A percentile compares a stretch with the other conserved stretches of the same genome.
These are phyloP conservation scores for Penicillium brasilianum DNA, from an alignment of 2,329 filamentous ascomycete genomes.

Conservation along the genomic window DNA sequence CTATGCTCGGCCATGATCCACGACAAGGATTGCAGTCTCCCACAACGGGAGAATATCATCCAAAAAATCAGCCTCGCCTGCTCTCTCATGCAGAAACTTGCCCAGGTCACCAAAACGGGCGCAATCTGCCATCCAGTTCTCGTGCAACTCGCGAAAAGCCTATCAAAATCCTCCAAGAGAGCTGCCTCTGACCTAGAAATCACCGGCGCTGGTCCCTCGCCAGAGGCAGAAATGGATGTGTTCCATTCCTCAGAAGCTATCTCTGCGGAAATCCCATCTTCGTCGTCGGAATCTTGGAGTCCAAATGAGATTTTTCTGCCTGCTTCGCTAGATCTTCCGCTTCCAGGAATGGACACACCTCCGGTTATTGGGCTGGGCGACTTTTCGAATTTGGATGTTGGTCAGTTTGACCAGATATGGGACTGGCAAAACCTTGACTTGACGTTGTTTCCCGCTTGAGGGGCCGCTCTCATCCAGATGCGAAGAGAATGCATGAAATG, in stretches of 20 bases:
- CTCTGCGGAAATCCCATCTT: slow-evolving; percentile 8
- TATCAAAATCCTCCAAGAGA: slow-evolving; percentile 18
- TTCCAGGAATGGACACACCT: slow-evolving; percentile 16
- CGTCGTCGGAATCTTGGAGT: slow-evolving; percentile 8
- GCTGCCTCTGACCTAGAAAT: neutral
- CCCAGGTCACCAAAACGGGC: slow-evolving; percentile 29
- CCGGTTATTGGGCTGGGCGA: slow-evolving; percentile 19
- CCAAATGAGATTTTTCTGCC: slow-evolving; percentile 15
- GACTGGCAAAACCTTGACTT: slow-evolving; percentile 36
- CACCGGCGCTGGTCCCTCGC: neutral
- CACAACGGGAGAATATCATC: slow-evolving; percentile 49
- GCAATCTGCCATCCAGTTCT: slow-evolving; percentile 33
- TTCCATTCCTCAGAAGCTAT: slow-evolving; percentile 3
- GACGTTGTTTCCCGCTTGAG: slow-evolving; percentile 10
- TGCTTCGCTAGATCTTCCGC: slow-evolving; percentile 10
- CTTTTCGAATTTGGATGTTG: slow-evolving; percentile 30
- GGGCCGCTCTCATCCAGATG: neutral
- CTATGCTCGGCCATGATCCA: slow-evolving; percentile 59
- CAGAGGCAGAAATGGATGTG: slow-evolving; percentile 1
- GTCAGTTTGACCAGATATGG: slow-evolving; percentile 36
- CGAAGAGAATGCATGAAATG: neutral
- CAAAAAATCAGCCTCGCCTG: slow-evolving; percentile 47
- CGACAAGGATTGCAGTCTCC: slow-evolving; percentile 50
- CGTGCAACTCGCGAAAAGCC: slow-evolving; percentile 24
- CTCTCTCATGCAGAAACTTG: slow-evolving; percentile 38